These are phyloP conservation scores for Coniochaeta pulveracea DNA, from an alignment of 2,329 filamentous ascomycete genomes.

Conservation along the genomic window DNA sequence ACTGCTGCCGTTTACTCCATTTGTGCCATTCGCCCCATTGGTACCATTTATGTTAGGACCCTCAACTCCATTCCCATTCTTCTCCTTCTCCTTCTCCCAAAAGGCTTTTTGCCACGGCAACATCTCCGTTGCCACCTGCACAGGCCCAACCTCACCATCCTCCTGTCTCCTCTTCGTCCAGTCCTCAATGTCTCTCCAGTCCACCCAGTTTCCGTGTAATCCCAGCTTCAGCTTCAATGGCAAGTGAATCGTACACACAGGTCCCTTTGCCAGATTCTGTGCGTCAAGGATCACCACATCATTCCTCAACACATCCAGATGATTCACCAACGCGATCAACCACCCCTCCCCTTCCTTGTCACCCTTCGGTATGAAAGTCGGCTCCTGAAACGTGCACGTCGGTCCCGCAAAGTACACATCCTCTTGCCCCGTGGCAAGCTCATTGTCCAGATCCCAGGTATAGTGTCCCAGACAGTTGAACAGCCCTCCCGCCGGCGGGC, in stretches of 20 bases:
- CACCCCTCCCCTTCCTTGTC: constrained; percentile 38
- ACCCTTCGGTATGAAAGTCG: constrained; percentile 36
- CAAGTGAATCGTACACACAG: constrained; percentile 26
- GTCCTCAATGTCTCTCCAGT: constrained; percentile 27
- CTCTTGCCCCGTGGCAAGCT: constrained; percentile 17
- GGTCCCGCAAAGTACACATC: constrained; percentile 31
- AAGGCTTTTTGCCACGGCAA: constrained; percentile 24
- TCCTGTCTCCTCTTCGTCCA: constrained; percentile 24
- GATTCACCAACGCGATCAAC: constrained; percentile 31
- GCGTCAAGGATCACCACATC: constrained; percentile 32
- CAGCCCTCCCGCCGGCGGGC: constrained; percentile 27
- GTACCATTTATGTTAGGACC: too few species aligned
- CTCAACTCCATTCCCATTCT: neutral
- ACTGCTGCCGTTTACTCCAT: neutral
- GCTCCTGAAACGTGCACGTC: constrained; percentile 38
- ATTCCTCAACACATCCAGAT: constrained; percentile 30
- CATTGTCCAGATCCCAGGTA: constrained; percentile 20
- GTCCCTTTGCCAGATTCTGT: constrained; percentile 23
- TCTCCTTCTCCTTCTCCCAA: neutral
- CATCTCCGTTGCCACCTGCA: constrained; percentile 21
- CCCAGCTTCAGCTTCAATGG: constrained; percentile 28
- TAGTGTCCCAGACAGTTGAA: constrained; percentile 37
- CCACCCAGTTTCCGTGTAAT: constrained; percentile 31
- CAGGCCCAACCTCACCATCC: constrained; percentile 25
- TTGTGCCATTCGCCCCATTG: neutral